Conservation (phyloP, 305 asterid genomes). For the Andrographis paniculata region DNA sequence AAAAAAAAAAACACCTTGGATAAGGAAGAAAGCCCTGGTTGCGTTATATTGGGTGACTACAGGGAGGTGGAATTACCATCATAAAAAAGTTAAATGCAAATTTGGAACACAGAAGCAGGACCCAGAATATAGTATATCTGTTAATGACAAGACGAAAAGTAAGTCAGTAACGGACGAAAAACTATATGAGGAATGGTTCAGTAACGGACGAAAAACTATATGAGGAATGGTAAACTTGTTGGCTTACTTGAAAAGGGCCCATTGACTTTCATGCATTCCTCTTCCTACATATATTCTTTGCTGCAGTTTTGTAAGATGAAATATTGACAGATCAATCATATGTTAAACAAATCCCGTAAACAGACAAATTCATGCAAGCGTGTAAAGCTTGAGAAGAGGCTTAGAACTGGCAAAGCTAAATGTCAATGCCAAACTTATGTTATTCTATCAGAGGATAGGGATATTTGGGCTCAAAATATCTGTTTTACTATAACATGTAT, state of each 20-base stretch:
- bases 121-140: constrained; percentile 97
- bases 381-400: no score
- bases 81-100: constrained; percentile 73
- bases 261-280: constrained; percentile 99
- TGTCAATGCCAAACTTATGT: constrained; percentile 8
- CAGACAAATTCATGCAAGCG: neutral
- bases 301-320: constrained; percentile 41
- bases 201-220: constrained; percentile 16
- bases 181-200: constrained; percentile 18
- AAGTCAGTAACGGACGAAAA: constrained; percentile 19
- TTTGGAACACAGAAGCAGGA: constrained; percentile 70
- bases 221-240: constrained; percentile 17
- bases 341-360: constrained; percentile 2
- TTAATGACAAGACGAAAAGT: constrained; percentile 16
- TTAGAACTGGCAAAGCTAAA: no score
- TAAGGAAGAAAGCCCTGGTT: constrained; percentile 18
- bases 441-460: constrained; percentile 12
- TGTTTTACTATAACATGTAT: constrained; percentile 1
- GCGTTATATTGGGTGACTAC: constrained; percentile 9
- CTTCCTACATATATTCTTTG: constrained; percentile 95
- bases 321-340: constrained; percentile 2
- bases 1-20: constrained; percentile 18
- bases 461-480: constrained; percentile 12
- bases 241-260: constrained; percentile 83
- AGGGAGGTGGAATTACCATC: constrained; percentile 56